Base-by-base conservation (phyloP, 305 asterid genomes). In the Rubia peregrina region DNA sequence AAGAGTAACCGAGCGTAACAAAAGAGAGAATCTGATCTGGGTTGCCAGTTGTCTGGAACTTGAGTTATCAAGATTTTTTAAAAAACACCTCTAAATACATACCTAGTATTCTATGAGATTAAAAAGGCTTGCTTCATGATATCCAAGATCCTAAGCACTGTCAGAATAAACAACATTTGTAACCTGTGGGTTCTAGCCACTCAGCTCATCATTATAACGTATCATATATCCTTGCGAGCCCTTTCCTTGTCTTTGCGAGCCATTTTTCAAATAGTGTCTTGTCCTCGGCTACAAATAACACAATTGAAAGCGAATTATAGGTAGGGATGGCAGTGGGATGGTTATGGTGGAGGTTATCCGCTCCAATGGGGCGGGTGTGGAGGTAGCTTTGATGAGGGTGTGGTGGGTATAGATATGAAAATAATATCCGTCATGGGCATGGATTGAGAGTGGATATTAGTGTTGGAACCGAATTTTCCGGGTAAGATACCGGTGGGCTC, bases 211-310 rank as follows among this genome's bases (percentile, higher is more conserved):
- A 38, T 12, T 74, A 73, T 91, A 91, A 6, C 96, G 86, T 36
- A 70, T 85, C 85, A 36, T 88, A 87, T 95, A 85, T 90, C 99
- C 6, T 82, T 95, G 73, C 81, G 85, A n/a, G 97, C 95, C 87
- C 83, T 90, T 19, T 88, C 94, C 77, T 88, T 95, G 85, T 90
- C 99, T 7, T 83, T 94, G 73, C 82, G 85, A n/a, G 97, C 95
- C 87, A 82, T 90, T 26, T 88, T 78, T 91, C 95, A 40, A 82
- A 90, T 2, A 95, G 99, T 66, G 85, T 90, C 75, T 86, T 91
- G 83, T 95, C 98, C 82, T 91, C 98, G 7, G 92, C 90, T 89
- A 85, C 78, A 78, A 76, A 67, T 44, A 70, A 30, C n/a, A 61
- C 48, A 73, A 75, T 60, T 41, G 61, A 68, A 56, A 30, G 55